A percentile compares a stretch with the other conserved stretches of the same genome.
phyloP scores from a whole-genome alignment of 257 asterid genomes.

The Solanum chiquidenum region DNA sequence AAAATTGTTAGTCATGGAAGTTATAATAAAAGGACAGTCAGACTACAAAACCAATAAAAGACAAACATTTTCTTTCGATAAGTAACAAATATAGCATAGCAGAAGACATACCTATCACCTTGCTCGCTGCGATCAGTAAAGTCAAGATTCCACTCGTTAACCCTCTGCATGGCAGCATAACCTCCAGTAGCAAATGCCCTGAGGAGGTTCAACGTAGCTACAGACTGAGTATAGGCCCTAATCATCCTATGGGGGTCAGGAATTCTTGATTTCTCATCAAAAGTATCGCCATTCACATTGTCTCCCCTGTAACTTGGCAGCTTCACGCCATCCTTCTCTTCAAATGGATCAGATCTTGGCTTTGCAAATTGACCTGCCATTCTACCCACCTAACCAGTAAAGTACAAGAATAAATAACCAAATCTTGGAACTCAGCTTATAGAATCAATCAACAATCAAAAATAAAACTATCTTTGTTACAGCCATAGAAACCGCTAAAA shows the following conservation, averaged over 20 bases:
- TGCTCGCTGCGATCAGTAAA: conserved; percentile 65
- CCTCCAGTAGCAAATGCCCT: conserved; percentile 81
- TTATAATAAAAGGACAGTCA: not conserved
- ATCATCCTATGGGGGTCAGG: conserved; percentile 73
- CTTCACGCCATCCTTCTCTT: conserved; percentile 61
- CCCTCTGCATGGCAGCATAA: conserved; percentile 75
- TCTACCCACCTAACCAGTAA: conserved; percentile 49
- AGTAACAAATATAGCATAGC: not conserved
- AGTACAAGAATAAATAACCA: not conserved
- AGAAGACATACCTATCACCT: conserved; percentile 49
- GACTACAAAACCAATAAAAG: not conserved
- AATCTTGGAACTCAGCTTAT: not conserved
- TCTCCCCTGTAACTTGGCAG: conserved; percentile 79
- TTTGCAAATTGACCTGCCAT: conserved; percentile 84
- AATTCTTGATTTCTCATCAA: conserved; percentile 49
- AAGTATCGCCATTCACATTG: conserved; percentile 59
- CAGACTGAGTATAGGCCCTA: conserved; percentile 66
- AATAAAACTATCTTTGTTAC: not conserved
- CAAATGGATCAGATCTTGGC: conserved; percentile 61
- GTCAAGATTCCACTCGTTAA: conserved; percentile 76
- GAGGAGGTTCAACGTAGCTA: conserved; percentile 62
- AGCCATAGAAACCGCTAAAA: not conserved
- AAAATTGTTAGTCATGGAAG: not conserved
- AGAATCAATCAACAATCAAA: not conserved
- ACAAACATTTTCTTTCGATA: not conserved